Evolutionary conservation across 768 basidiomycete species (phyloP), one percentile per base, ranked within the genome.

Genomic region (Termitomyces sp.): DNA sequence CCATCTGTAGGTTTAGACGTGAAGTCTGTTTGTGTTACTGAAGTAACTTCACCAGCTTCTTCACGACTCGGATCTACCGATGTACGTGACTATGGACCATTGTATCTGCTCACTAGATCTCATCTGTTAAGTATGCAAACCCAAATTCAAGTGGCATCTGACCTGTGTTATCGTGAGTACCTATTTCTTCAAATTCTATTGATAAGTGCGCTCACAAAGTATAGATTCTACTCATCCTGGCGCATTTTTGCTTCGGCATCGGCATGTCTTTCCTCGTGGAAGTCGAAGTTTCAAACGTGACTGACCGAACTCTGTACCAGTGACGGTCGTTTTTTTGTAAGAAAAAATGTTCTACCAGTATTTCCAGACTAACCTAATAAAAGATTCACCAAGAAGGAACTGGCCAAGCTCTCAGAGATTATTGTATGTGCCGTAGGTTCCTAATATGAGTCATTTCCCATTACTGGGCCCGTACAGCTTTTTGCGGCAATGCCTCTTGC

Each of bases 401-500:
- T 78, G 13, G 54, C 56, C 4, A 66, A 62, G 26, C 61, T 77
- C 20, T 61, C 69, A 10, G 68, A 74, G 39, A 72, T 76, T 24
- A 73, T 69, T 9, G 76, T 76, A 50, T 20, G 66, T 59, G 28
- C 34, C n/a, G 13, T 2, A 24, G 10, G 1, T 16, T 16, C 24
- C 42, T 26, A 18, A 34, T 41, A 33, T n/a, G 5, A 42, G 15
- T 26, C 29, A 36, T 29, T 36, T 12, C 4, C 34, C 7, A 53
- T 16, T 22, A 28, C 24, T n/a, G 26, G 24, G 29, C n/a, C 7
- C 34, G 8, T 22, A 9, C 58, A 78, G 77, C 64, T 75, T 8
- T 67, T 70, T 42, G 76, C 76, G 1, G 77, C 75, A 0, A 72
- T 73, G 20, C 78, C 78, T 3, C 77, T 79, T 57, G 77, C 77